Evolutionary conservation across 805 yeast genomes (phyloP), one percentile per base, ranked within the genome.

Genomic region (Isabelozyma gotoi): DNA sequence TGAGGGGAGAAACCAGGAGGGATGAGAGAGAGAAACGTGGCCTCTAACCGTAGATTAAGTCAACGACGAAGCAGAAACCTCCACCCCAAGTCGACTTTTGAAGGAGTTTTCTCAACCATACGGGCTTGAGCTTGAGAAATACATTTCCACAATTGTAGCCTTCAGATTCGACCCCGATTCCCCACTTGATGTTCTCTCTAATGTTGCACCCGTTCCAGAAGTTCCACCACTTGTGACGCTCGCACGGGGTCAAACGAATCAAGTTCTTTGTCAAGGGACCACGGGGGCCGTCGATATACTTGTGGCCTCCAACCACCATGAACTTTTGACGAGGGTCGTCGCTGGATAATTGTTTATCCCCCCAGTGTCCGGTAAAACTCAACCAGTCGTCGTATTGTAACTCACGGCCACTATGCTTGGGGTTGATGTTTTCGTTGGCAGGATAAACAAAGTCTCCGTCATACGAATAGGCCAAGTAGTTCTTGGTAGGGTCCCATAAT

Each of bases 201-300:
- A 91, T 81, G 8, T 85, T 85, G 66, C 99, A 92, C 2, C 89
- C 84, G 44, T 80, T 76, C 81, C 88, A 78, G 52, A 88, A 74
- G 58, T 92, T 91, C 94, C 96, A 92, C 97, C 97, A 89, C 60
- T 88, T 90, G 48, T 81, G 73, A 29, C 91, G 68, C 59, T 90
- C 95, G 60, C 99, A 92, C 1, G 94, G 82, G 12, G 80, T 76
- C 1, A 68, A 62, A 35, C 99, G 73, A 39, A 74, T 62, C 42
- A 94, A 70, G 56, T 89, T 85, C 64, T 92, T 92, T 43, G 75
- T 71, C 41, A 94, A 62, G 1, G 99, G 99, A 0, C 99, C 99
- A 1, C 78, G 69, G 2, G 99, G 99, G 0, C 99, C 99, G 55
- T 87, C 91, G 40, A 94, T 90, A 60, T 86, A 88, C 51, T 81